Evolutionary conservation across 1,284 basidiomycete genomes (phyloP).

Genomic region (Cutaneotrichosporon mucoides): DNA sequence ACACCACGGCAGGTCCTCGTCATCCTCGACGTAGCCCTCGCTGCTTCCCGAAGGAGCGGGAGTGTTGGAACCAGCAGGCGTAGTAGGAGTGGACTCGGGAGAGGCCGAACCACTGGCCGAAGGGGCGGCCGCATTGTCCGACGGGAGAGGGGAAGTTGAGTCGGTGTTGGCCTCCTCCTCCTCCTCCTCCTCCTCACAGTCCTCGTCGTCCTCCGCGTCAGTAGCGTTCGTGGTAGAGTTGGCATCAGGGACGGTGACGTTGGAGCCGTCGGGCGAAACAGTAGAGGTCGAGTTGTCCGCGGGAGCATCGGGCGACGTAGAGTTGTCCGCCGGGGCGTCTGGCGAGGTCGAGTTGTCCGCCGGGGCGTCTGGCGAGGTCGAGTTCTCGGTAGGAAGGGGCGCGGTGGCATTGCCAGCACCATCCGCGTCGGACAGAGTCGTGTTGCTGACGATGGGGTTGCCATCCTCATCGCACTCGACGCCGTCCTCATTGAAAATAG

Average conservation of each 20-base stretch:
- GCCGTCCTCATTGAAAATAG: neutral
- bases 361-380: neutral
- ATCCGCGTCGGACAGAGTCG: neutral
- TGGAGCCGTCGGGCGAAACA: neutral
- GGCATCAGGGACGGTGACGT: neutral
- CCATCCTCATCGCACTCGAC: neutral
- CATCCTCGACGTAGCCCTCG: neutral
- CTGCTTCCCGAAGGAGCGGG: neutral
- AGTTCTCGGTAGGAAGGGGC: neutral
- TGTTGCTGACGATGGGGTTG: neutral
- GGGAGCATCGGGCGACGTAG: neutral
- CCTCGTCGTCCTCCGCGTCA: neutral
- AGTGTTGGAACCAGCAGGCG: neutral
- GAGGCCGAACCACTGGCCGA: slow-evolving; percentile 47
- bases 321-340: neutral
- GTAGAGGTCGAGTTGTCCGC: neutral
- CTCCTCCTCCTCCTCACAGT: slow-evolving; percentile 10
- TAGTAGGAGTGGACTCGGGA: too few relatives aligned
- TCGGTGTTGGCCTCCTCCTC: slow-evolving; percentile 63
- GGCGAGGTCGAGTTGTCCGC: neutral
- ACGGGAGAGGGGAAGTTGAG: neutral
- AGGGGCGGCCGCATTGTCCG: slow-evolving; percentile 27
- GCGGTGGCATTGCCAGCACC: neutral
- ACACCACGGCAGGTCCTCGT: slow-evolving; percentile 16
- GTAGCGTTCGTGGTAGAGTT: neutral